Conservation (phyloP, 1,284 basidiomycete species). For the Leccinum idahoense region DNA sequence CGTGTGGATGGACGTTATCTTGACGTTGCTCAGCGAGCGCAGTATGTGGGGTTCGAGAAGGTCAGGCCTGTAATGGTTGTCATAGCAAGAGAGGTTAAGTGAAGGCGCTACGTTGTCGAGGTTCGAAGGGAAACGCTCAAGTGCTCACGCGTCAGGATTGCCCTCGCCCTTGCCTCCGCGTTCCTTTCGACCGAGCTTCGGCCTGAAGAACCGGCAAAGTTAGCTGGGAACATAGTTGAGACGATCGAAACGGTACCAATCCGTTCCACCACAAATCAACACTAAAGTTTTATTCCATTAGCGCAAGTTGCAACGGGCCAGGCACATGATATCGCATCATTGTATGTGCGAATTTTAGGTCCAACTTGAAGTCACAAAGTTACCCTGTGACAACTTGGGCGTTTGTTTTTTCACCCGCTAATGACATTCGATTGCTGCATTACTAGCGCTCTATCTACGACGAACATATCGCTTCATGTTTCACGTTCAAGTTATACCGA, state of each 20-base stretch:
- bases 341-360: slow-evolving; percentile 16
- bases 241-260: slow-evolving; percentile 42
- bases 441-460: slow-evolving; percentile 31
- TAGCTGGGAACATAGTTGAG: slow-evolving; percentile 11
- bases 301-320: slow-evolving; percentile 7
- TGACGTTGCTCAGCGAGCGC: slow-evolving; percentile 80
- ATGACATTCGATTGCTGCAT: slow-evolving; percentile 25
- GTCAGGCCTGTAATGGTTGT: slow-evolving; percentile 47
- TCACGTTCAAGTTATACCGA: not conserved
- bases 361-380: slow-evolving; percentile 6
- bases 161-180: slow-evolving; percentile 43
- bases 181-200: slow-evolving; percentile 62
- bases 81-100: not conserved
- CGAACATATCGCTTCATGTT: not conserved
- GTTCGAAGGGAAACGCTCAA: not conserved
- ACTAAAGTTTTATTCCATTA: slow-evolving; percentile 41
- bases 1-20: slow-evolving; percentile 65
- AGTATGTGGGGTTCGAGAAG: slow-evolving; percentile 83
- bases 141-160: slow-evolving; percentile 37
- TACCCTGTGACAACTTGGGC: slow-evolving; percentile 1
- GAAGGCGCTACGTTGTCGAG: slow-evolving; percentile 2
- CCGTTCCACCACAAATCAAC: slow-evolving; percentile 78
- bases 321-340: slow-evolving; percentile 10
- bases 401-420: slow-evolving; percentile 18
- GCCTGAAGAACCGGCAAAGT: slow-evolving; percentile 37